Base-by-base conservation (phyloP, 306 rosid genomes). In the Vigna unguiculata region DNA sequence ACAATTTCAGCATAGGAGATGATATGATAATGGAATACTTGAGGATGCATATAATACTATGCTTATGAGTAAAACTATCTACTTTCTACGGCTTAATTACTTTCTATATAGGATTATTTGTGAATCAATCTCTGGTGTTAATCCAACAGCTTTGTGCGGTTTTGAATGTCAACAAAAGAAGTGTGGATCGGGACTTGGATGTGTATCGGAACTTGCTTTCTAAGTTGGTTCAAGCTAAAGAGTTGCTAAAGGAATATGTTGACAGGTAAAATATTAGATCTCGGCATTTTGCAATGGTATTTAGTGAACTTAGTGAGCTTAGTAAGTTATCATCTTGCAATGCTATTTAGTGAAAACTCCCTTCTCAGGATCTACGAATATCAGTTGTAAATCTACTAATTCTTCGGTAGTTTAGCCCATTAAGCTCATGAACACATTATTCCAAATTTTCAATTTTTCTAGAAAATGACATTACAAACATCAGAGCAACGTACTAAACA, bases 131-230 rank as follows among this genome's bases (percentile, higher is more conserved):
- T 72, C 62, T 78, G 63, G 75, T 52, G 82, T 73, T 83, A 76
- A 65, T 79, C 34, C 75, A 61, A 83, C 93, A 96, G 99, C 91
- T 92, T 57, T 96, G 99, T 57, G 85, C 88, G 2, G 86, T 92
- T 79, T 83, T 96, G 77, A 92, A 88, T 65, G 62, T 96, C 63
- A 61, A 88, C 83, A 96, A 96, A 83, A 87, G 88, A 87, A 85
- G 93, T 73, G 99, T 96, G 74, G 99, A 96, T 80, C 88, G 98
- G 32, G 99, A 96, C 87, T 91, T 96, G 86, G 99, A 96, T 30
- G 94, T 96, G 76, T 96, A 92, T 72, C 99, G 98, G 57, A 92
- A 96, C 82, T 85, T 92, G 76, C 99, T 96, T 51, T 92, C 99
- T 40, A 96, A 93, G 85, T 78, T 96, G 87, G 99, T 92, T 83